Base-by-base conservation (phyloP, 257 asterid species). In the Buddleja alternifolia region DNA sequence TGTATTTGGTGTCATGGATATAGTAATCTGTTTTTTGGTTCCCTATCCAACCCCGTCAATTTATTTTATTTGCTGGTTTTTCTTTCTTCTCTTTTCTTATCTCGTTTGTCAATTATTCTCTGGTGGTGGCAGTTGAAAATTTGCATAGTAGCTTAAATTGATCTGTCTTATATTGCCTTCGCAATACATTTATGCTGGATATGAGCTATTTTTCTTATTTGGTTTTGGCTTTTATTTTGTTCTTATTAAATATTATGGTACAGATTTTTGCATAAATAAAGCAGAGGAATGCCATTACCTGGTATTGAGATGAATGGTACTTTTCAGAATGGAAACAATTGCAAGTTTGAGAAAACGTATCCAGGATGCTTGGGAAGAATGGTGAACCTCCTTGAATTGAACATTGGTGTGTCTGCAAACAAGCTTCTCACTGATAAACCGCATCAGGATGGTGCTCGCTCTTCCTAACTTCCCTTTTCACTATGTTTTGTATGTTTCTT, bases 341-440 rank as follows among this genome's bases (percentile, higher is more conserved):
- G 17, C 57, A 74, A 55, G 60, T 69, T 44, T 50, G 83, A 81
- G 77, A 75, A 73, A 79, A 70, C 87, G 61, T 73, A 78, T 72
- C 81, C 90, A 24, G 89, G 90, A 75, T 86, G 89, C 78, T 76
- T 88, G 85, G 96, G 96, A 71, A 78, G 82, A 71, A 79, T 79
- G 93, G 89, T 81, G 71, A 86, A 82, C 75, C 80, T 82, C 76
- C 86, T 82, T 40, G 95, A 91, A 74, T 66, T 89, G 86, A 84
- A 85, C 75, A 75, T 75, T 25, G 95, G 93, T 76, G 82, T 71
- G 47, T 25, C 95, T 34, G 70, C 93, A 73, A 86, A 84, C 77
- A 82, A 66, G 78, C 85, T 87, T 79, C 95, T 94, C 54, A 80
- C 86, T 2, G 95, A 89, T 80, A 89, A 86, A 69, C 98, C 92